Evolutionary conservation across 352 stramenopile species (phyloP).

Genomic region (Phytophthora boehmeriae): DNA sequence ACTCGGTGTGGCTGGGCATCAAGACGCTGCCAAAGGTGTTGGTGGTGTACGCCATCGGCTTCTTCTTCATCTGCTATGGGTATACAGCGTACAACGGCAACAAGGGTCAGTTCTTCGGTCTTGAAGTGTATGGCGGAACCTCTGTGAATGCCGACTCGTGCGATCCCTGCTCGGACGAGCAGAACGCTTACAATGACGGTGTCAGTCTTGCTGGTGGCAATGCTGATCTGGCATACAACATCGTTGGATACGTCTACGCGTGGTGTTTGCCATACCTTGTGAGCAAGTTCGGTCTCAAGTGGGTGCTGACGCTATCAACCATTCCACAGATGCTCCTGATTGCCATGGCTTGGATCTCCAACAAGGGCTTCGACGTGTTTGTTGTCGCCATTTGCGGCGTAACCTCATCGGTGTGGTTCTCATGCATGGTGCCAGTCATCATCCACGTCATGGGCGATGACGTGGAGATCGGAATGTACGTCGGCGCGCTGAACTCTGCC

Average conservation of each 20-base stretch:
- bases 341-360: constrained; percentile 35
- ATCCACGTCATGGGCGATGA: constrained; percentile 39
- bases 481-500: constrained; percentile 38
- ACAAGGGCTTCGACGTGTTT: constrained; percentile 33
- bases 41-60: constrained; percentile 31
- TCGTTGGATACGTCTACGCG: constrained; percentile 48
- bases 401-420: constrained; percentile 33
- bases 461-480: constrained; percentile 38
- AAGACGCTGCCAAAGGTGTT: constrained; percentile 44
- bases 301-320: constrained; percentile 33
- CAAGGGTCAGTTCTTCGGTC: constrained; percentile 42
- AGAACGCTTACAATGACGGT: constrained; percentile 45
- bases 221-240: constrained; percentile 37
- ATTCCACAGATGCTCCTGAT: constrained; percentile 46
- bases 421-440: constrained; percentile 35
- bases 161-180: constrained; percentile 28
- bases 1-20: constrained; percentile 43
- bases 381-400: constrained; percentile 45
- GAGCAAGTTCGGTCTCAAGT: constrained; percentile 41
- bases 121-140: constrained; percentile 38
- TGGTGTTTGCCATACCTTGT: constrained; percentile 45
- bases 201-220: constrained; percentile 42
- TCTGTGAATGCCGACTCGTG: constrained; percentile 38
- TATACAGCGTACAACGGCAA: constrained; percentile 38
- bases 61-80: constrained; percentile 37